Evolutionary conservation across 2,329 filamentous ascomycete species (phyloP).

Genomic region (Hypoxylon sp.): DNA sequence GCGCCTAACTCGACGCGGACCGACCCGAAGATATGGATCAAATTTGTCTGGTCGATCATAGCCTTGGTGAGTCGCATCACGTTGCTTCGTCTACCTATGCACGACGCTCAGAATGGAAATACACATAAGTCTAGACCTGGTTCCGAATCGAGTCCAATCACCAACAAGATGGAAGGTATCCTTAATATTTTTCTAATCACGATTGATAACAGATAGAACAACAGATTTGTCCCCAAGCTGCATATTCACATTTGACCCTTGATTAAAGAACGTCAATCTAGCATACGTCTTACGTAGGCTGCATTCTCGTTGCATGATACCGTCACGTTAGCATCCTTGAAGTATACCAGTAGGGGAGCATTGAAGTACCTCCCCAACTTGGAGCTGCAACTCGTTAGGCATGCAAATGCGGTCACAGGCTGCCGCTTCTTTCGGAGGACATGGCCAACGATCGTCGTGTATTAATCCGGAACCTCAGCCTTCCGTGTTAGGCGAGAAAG

Average conservation of each 20-base stretch:
- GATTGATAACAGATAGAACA: background rate
- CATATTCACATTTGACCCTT: conserved; percentile 3
- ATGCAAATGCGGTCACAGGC: conserved; percentile 2
- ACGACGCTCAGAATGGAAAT: conserved; percentile 26
- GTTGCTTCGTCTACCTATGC: conserved; percentile 27
- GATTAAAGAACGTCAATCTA: conserved; percentile 9
- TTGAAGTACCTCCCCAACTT: background rate
- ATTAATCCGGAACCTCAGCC: conserved; percentile 6
- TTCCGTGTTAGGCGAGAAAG: conserved; percentile 16
- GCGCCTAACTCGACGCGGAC: conserved; percentile 25
- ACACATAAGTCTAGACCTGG: conserved; percentile 1
- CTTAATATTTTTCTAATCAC: background rate
- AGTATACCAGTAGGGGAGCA: background rate
- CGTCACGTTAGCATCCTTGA: background rate
- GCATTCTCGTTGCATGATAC: conserved; percentile 7
- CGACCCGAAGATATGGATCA: conserved; percentile 37
- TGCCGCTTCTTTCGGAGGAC: background rate
- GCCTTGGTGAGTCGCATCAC: conserved; percentile 12
- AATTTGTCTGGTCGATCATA: conserved; percentile 25
- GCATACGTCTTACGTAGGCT: conserved; percentile 19
- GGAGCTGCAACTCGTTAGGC: background rate
- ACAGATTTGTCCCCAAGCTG: background rate
- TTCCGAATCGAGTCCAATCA: background rate
- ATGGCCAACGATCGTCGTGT: conserved; percentile 19
- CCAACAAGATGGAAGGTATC: background rate